Base-by-base conservation (phyloP, 305 asterid species). In the Fraxinus sp. region DNA sequence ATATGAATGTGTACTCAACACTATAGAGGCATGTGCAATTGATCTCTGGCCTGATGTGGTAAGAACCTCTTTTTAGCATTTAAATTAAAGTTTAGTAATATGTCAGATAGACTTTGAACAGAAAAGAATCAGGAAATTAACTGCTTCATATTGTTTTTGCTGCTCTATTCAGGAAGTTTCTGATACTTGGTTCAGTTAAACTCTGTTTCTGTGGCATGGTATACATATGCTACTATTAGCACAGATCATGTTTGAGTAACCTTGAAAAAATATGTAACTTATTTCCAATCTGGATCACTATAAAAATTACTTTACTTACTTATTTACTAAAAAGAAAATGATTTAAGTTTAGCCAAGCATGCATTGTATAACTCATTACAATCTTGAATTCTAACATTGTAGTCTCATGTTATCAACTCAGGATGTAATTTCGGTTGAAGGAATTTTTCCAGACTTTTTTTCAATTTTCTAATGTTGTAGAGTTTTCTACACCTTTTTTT, bases 1-100 rank as follows among this genome's bases (percentile, higher is more conserved):
- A 7, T 84, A 78, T 78, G 99, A 95, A 79, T 95, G 99, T 86
- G 57, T 93, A 74, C 83, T 95, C 89, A 92, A 95, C 90, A 84
- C 89, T 68, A 91, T 95, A 75, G 99, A 95, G 90, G 92, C 97
- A 2, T 95, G 99, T 88, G 98, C 99, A 5, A 94, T 95, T 77
- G 91, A 92, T 88, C 80, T 80, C 80, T 95, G 98, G 99, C 99
- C 97, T 49, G 91, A 90, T 80, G 85, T 93, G 97, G 99, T 95
- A 46, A 92, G 96, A 85, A 62, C 26, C 44, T 68, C 26, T 74
- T 28, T 68, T 46, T 59, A 66, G 70, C 80, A 59, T 80, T 41
- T 39, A 55, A 55, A 20, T 55, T n/a, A n/a, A 55, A 55, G 66
- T n/a, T 55, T 55, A 28, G 33, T 30, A 68, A 28, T 66, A 4